These are phyloP conservation scores for Chlorella sp. DNA, from an alignment of 139 green algal species.

Conservation along the genomic window DNA sequence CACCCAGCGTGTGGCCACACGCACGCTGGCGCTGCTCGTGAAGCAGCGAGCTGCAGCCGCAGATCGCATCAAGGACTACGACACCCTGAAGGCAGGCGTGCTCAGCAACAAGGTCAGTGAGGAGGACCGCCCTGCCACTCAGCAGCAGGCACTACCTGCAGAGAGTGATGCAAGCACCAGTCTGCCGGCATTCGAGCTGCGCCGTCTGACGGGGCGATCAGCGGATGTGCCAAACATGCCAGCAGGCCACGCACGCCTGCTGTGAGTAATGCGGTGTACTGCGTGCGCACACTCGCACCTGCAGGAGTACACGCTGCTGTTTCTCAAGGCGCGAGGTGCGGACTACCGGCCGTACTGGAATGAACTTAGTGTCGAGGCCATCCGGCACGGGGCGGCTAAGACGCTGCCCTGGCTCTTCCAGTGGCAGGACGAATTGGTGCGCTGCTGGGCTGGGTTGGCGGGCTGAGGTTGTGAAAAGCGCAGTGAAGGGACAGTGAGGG, in stretches of 20 bases:
- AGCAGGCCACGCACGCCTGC: too few species aligned
- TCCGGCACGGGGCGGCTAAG: not conserved
- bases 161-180: too few species aligned
- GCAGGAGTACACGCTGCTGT: constrained; percentile 1
- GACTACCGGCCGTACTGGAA: not conserved
- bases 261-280: too few species aligned
- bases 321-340: not conserved
- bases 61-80: not conserved
- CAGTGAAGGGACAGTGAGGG: too few species aligned
- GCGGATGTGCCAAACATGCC: too few species aligned
- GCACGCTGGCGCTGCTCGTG: constrained; percentile 1
- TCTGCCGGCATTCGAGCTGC: too few species aligned
- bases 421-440: not conserved
- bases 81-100: not conserved
- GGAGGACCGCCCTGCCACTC: too few species aligned
- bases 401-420: constrained; percentile 1
- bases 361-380: not conserved
- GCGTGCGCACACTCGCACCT: too few species aligned
- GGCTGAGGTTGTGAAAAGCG: too few species aligned
- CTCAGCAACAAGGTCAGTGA: constrained; percentile 5
- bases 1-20: not conserved
- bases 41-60: not conserved
- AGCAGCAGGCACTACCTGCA: too few species aligned
- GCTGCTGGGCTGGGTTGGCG: too few species aligned
- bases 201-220: too few species aligned